phyloP scores from a whole-genome alignment of 2,329 filamentous ascomycete genomes.

The Hansfordia pulvinata region DNA sequence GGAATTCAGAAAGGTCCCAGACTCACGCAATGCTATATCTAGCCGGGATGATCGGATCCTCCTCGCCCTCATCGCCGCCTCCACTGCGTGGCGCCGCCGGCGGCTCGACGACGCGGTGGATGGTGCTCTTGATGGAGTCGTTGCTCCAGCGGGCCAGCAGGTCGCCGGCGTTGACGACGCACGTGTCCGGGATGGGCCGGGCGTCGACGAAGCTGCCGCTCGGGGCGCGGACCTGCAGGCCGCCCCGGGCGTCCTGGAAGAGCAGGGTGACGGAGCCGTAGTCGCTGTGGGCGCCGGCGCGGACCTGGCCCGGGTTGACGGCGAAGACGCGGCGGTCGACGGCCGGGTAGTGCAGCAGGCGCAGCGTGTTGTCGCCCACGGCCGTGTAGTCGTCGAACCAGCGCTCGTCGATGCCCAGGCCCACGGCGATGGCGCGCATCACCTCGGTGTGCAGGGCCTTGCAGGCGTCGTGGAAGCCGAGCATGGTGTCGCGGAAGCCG shows the following conservation, averaged over 20 bases:
- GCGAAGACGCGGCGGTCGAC: conserved; percentile 53
- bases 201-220: conserved; percentile 71
- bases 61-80: too few relatives aligned
- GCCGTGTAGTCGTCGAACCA: conserved; percentile 72
- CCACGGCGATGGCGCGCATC: conserved; percentile 77
- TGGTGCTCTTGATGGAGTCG: conserved; percentile 78
- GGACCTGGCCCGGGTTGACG: conserved; percentile 53
- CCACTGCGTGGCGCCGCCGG: too few relatives aligned
- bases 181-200: conserved; percentile 65
- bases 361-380: conserved; percentile 55
- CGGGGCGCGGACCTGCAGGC: conserved; percentile 51
- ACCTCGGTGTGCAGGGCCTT: conserved; percentile 62
- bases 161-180: conserved; percentile 84
- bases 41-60: conserved; percentile 49
- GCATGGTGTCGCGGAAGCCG: conserved; percentile 61
- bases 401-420: conserved; percentile 53
- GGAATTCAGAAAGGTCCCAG: too few relatives aligned
- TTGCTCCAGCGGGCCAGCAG: conserved; percentile 81
- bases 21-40: conserved; percentile 75
- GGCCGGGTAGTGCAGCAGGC: conserved; percentile 64
- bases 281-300: conserved; percentile 66
- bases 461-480: conserved; percentile 60
- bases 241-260: conserved; percentile 44
- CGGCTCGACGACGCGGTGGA: conserved; percentile 83
- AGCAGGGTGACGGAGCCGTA: conserved; percentile 48